Evolutionary conservation across 164 flowering plant species (phyloP), one percentile per base, ranked within the genome.

Genomic region (Cinnamomum chago): DNA sequence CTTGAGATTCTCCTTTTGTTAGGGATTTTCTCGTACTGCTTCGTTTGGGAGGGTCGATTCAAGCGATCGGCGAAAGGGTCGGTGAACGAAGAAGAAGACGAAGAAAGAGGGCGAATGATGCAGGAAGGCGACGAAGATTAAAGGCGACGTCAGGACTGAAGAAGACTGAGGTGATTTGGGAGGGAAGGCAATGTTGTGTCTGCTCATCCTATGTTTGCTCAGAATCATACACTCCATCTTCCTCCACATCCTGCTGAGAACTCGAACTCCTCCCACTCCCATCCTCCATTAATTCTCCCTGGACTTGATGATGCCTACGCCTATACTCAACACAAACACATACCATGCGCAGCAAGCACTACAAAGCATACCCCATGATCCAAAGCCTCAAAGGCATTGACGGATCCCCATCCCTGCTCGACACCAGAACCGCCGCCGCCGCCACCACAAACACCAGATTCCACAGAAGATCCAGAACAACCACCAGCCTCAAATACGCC

Each of bases 401-500:
- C 30, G 90, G 85, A 5, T 65, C 7, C 76, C 85, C 88, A 3
- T 77, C 70, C 52, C 79, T 13, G 75, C 88, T 84, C 70, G 83
- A n/a, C 62, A 80, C 40, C 68, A 86, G 33, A 15, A 86, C 81
- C 12, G 40, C 78, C 13, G 66, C 5, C 17, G 84, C 83, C 13
- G 81, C 85, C 7, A 77, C 75, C 25, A 88, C 87, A 68, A 88
- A 86, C 55, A 79, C 84, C 14, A 85, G 27, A 72, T 88, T 88
- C 89, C 90, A 88, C 25, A 88, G 25, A n/a, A 86, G 76, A 67
- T 88, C 90, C 13, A 88, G 78, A 67, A 84, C 73, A 60, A 88
- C 89, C 33, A 88, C 86, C 14, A 89, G 87, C 74, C 77, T 83
- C 55, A 88, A 88, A 65, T 86, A 86, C 5, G 90, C 89, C 87